Evolutionary conservation across 169 alveolate species (phyloP).

Genomic region (Plasmodium coatneyi): DNA sequence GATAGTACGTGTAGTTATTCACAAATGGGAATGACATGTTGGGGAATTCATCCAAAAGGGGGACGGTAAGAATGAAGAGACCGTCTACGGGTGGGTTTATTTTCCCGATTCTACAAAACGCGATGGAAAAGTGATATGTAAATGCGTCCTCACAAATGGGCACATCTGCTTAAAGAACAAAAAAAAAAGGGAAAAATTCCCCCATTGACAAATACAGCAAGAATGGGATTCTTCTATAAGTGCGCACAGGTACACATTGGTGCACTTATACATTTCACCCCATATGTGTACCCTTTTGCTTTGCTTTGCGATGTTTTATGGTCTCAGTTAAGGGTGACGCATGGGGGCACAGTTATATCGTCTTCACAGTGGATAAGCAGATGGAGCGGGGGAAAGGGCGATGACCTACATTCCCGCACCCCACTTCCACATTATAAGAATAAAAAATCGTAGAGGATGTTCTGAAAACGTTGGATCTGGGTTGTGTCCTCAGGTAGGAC

Average conservation of each 20-base stretch:
- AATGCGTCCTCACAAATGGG: background rate
- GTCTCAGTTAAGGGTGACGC: background rate
- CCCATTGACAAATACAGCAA: background rate
- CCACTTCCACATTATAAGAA: slow-evolving; percentile 11
- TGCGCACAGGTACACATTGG: background rate
- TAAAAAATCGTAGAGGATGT: slow-evolving; percentile 51
- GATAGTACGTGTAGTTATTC: background rate
- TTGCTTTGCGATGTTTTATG: background rate
- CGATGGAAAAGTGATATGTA: background rate
- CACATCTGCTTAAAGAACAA: background rate
- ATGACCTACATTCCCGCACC: background rate
- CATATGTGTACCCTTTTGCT: background rate
- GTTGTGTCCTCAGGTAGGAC: background rate
- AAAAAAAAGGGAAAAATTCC: background rate
- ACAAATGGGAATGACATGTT: background rate
- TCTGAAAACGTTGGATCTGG: slow-evolving; percentile 24
- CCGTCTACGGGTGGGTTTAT: background rate
- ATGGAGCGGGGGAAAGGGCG: background rate
- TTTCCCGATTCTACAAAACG: background rate
- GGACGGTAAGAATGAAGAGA: background rate
- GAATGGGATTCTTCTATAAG: background rate
- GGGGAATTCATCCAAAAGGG: background rate
- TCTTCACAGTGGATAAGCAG: background rate
- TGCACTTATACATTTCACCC: background rate
- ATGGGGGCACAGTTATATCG: background rate